phyloP scores from a whole-genome alignment of 331 rosid genomes.

The Ulmus americana region DNA sequence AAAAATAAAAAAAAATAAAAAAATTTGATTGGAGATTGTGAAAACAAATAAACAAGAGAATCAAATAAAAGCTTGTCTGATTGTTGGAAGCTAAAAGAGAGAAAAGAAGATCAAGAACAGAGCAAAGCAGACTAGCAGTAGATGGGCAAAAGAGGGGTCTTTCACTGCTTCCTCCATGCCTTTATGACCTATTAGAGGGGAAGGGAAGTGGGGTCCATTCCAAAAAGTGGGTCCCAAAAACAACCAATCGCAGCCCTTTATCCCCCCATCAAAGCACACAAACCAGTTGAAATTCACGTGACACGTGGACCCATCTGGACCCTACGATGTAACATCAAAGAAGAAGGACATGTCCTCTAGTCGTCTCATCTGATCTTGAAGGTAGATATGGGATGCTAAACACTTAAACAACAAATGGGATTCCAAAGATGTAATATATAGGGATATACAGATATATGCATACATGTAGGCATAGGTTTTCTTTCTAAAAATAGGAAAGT shows the following conservation, averaged over 20 bases:
- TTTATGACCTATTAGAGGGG: slow-evolving; percentile 23
- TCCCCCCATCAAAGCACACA: slow-evolving; percentile 34
- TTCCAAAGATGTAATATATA: slow-evolving; percentile 39
- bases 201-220: slow-evolving; percentile 23
- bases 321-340: slow-evolving; percentile 36
- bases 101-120: slow-evolving; percentile 20
- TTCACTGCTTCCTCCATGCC: slow-evolving; percentile 25
- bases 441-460: background rate
- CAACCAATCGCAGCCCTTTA: slow-evolving; percentile 33
- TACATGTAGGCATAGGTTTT: slow-evolving; percentile 21
- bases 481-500: slow-evolving; percentile 41
- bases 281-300: slow-evolving; percentile 63
- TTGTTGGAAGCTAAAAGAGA: slow-evolving; percentile 33
- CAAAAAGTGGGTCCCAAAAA: slow-evolving; percentile 37
- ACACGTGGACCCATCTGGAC: slow-evolving; percentile 52
- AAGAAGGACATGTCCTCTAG: slow-evolving; percentile 18
- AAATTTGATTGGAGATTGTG: no score
- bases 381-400: slow-evolving; percentile 55
- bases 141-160: slow-evolving; percentile 33
- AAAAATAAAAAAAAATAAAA: slow-evolving; percentile 13
- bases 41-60: slow-evolving; percentile 32
- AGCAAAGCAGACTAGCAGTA: slow-evolving; percentile 15
- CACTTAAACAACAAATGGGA: slow-evolving; percentile 44
- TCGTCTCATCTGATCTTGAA: slow-evolving; percentile 65
- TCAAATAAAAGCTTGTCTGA: slow-evolving; percentile 38